Percentiles rank a stretch among this genome's conserved stretches.
These are phyloP conservation scores for Lichtheimia ramosa DNA, from an alignment of 371 early-diverging fungal genomes.

Conservation along the genomic window DNA sequence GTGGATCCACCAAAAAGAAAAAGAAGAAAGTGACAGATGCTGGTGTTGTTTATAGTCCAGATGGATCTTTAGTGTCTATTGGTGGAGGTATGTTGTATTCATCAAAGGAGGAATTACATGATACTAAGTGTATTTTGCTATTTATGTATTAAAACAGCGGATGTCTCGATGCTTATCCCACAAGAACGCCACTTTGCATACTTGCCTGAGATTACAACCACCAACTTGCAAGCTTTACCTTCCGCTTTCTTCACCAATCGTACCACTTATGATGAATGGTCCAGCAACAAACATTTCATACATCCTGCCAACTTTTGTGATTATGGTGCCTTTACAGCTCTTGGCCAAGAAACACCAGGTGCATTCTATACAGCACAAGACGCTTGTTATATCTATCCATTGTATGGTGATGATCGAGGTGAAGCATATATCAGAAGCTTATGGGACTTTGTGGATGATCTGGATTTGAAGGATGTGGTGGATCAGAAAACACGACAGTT, in stretches of 20 bases:
- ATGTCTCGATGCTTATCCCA: constrained; percentile 5
- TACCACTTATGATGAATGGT: constrained; percentile 36
- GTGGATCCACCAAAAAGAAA: constrained; percentile 34
- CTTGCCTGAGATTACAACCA: constrained; percentile 35
- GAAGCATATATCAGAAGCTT: constrained; percentile 67
- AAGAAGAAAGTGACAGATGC: constrained; percentile 47
- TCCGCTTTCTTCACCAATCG: constrained; percentile 41
- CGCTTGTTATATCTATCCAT: constrained; percentile 52
- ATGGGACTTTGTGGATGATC: constrained; percentile 57
- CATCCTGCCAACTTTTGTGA: constrained; percentile 51
- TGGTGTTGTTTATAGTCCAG: constrained; percentile 43
- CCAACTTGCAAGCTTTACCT: constrained; percentile 44
- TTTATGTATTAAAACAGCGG: no score
- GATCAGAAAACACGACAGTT: constrained; percentile 23
- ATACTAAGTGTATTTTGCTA: no score
- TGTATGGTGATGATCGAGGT: constrained; percentile 63
- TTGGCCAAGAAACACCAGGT: constrained; percentile 52
- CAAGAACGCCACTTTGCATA: constrained; percentile 27
- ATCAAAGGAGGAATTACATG: neutral
- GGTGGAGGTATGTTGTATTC: constrained; percentile 33
- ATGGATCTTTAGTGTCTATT: constrained; percentile 44
- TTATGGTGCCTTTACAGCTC: constrained; percentile 52
- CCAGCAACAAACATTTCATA: constrained; percentile 33
- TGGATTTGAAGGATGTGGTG: constrained; percentile 21
- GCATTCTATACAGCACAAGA: constrained; percentile 46